These are phyloP conservation scores for Pleomassaria siparia DNA, from an alignment of 2,329 filamentous ascomycete genomes.

Conservation along the genomic window DNA sequence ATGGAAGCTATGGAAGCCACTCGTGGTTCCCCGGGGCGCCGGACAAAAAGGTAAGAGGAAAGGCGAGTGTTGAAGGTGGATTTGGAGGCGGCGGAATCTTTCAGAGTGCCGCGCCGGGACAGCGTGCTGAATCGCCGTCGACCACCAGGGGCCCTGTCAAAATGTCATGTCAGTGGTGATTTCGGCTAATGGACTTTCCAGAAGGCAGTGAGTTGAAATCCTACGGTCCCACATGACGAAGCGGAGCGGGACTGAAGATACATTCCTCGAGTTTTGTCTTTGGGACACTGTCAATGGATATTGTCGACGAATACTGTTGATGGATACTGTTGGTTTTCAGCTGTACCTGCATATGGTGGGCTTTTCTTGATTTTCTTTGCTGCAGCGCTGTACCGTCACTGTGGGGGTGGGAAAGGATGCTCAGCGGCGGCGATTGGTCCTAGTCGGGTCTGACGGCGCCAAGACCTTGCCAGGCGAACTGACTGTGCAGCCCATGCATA, in stretches of 20 bases:
- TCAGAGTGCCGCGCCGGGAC: slow-evolving; percentile 25
- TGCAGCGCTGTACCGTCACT: slow-evolving; percentile 24
- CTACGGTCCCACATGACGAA: background rate
- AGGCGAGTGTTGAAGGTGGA: slow-evolving; percentile 15
- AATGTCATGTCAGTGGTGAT: slow-evolving; percentile 20
- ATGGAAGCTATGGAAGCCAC: slow-evolving; percentile 41
- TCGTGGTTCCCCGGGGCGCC: slow-evolving; percentile 41
- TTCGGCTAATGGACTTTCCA: slow-evolving; percentile 34
- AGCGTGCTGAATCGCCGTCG: slow-evolving; percentile 34
- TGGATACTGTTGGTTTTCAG: too few species aligned
- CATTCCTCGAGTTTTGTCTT: slow-evolving; percentile 11
- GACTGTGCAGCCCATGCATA: slow-evolving; percentile 20
- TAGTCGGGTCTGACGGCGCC: slow-evolving; percentile 26
- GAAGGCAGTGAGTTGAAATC: slow-evolving; percentile 16
- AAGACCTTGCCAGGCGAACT: slow-evolving; percentile 31
- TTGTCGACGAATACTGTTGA: slow-evolving; percentile 11
- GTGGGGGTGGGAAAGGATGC: slow-evolving; percentile 28
- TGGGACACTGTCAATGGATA: slow-evolving; percentile 4
- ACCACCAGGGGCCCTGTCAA: slow-evolving; percentile 5
- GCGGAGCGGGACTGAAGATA: background rate
- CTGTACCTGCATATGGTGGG: slow-evolving; percentile 44
- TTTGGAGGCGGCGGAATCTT: slow-evolving; percentile 25
- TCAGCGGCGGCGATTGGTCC: slow-evolving; percentile 26
- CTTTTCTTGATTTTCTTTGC: slow-evolving; percentile 15
- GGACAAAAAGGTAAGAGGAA: slow-evolving; percentile 31